A percentile compares a stretch with the other conserved stretches of the same genome.
Conservation (phyloP, 768 basidiomycete species). For the Candolleomyces aberdarensis region DNA sequence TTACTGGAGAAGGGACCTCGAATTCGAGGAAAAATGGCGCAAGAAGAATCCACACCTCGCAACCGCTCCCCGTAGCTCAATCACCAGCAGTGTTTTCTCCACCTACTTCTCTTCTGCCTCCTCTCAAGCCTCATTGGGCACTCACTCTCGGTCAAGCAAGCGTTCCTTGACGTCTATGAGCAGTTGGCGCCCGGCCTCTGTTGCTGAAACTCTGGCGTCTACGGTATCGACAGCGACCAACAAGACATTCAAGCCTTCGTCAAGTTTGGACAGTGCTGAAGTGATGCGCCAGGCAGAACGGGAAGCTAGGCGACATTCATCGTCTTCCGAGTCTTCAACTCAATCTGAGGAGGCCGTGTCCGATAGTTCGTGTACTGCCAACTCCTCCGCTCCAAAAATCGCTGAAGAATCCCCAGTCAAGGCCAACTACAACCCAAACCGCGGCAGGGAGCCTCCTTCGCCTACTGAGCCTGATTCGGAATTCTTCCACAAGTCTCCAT, state of each 20-base stretch:
- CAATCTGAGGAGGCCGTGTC: constrained; percentile 30
- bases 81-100: constrained; percentile 55
- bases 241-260: constrained; percentile 3
- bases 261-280: not conserved
- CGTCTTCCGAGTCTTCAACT: constrained; percentile 44
- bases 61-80: constrained; percentile 36
- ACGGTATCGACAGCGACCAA: not conserved
- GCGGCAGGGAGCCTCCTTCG: constrained; percentile 21
- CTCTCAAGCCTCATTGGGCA: constrained; percentile 12
- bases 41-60: constrained; percentile 13
- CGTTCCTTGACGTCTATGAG: not conserved
- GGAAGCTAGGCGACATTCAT: constrained; percentile 27
- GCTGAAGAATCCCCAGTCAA: constrained; percentile 37
- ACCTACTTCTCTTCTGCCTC: constrained; percentile 56
- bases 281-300: constrained; percentile 6
- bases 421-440: constrained; percentile 43
- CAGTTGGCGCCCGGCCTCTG: not conserved
- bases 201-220: not conserved
- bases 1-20: constrained; percentile 71
- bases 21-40: constrained; percentile 45
- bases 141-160: constrained; percentile 5
- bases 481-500: constrained; percentile 47
- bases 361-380: constrained; percentile 22
- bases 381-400: constrained; percentile 29
- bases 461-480: constrained; percentile 30